Evolutionary conservation across 1,284 basidiomycete species (phyloP), one percentile per base, ranked within the genome.

Genomic region (Cryptococcus floricola): DNA sequence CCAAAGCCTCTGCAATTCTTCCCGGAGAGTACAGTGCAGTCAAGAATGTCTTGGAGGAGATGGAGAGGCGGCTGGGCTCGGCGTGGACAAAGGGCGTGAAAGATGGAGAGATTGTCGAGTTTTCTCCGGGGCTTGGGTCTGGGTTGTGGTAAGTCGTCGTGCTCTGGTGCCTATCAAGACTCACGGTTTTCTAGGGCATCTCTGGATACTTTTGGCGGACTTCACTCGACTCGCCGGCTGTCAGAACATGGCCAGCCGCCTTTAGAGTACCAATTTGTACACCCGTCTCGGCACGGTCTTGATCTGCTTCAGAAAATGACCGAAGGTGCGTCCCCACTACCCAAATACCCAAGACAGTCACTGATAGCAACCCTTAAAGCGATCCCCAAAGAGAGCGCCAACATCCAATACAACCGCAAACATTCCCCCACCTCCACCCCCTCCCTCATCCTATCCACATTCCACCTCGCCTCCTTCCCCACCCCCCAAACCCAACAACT

Each of bases 401-500:
- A 59, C 9, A 42, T 56, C n/a, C 31, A 52, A 25, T 65, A 62
- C 52, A 61, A 62, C 54, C 59, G 67, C 14, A 60, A 58, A 62
- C 53, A 52, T 45, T 27, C 41, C 41, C 7, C 50, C 52, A 56
- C 31, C 31, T 50, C 56, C 43, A 19, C 41, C 13, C 66, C 83
- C 41, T 83, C 85, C 6, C 72, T 97, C 39, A 90, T 88, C 0
- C 72, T 98, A 37, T 91, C 89, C 19, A 88, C 94, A 0, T 98
- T 95, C 77, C 81, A 86, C 66, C 80, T 98, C 1, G 86, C 88
- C 14, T 83, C 87, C 7, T 79, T 93, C 14, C 79, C 84, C 2
- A 86, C 81, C 10, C 75, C 84, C 43, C 52, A 55, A 18, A 53
- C 56, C 38, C 5, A 27, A n/a, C 31, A 38, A 38, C 34, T 39